phyloP scores from a whole-genome alignment of 441 rosid genomes.

The Adansonia rubrostipa region DNA sequence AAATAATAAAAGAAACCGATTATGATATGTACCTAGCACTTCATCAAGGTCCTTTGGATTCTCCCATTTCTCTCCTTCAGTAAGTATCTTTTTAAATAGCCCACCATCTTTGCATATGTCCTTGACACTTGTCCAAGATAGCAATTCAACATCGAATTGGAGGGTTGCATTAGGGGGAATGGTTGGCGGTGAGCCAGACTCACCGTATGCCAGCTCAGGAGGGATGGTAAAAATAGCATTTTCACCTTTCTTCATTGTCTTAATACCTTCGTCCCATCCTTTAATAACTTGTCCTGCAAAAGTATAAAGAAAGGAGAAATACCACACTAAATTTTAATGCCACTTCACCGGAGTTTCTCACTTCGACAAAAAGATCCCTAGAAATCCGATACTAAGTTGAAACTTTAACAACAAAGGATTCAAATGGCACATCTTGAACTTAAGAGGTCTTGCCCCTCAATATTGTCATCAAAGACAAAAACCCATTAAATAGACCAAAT shows the following conservation, averaged over 20 bases:
- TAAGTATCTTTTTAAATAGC: constrained; percentile 71
- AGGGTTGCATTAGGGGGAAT: constrained; percentile 85
- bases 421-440: background rate
- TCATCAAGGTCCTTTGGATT: constrained; percentile 86
- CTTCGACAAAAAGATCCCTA: no score
- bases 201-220: constrained; percentile 81
- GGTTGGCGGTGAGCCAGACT: constrained; percentile 79
- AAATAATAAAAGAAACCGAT: background rate
- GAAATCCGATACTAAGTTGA: background rate
- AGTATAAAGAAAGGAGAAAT: background rate
- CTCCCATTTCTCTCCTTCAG: constrained; percentile 81
- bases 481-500: background rate
- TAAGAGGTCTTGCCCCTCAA: background rate
- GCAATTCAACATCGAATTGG: constrained; percentile 83
- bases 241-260: constrained; percentile 95
- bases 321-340: background rate
- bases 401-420: background rate
- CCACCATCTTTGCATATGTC: constrained; percentile 96
- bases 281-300: constrained; percentile 82
- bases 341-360: background rate
- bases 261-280: constrained; percentile 95
- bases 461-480: background rate
- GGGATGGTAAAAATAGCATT: constrained; percentile 87
- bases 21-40: constrained; percentile 57
- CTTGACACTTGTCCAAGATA: constrained; percentile 83